phyloP scores from a whole-genome alignment of 2,329 filamentous ascomycete species.

The Cercospora nicotianae region DNA sequence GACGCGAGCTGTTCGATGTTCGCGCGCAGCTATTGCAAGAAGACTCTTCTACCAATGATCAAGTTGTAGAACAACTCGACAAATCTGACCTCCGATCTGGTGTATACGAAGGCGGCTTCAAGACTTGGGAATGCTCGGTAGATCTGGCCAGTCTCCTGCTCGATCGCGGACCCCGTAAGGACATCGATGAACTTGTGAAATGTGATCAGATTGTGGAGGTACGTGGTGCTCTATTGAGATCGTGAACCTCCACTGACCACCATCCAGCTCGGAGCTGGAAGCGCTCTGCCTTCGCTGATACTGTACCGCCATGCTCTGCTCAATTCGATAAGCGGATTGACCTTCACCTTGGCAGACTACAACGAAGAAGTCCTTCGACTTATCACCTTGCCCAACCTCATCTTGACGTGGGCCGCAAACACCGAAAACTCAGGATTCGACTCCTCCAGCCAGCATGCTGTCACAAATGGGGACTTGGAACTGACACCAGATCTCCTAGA shows the following conservation, averaged over 20 bases:
- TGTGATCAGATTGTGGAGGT: slow-evolving; percentile 54
- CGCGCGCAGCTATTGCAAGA: slow-evolving; percentile 78
- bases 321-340: slow-evolving; percentile 50
- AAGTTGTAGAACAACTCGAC: slow-evolving; percentile 61
- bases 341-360: slow-evolving; percentile 73
- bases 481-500: slow-evolving; percentile 58
- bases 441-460: not conserved
- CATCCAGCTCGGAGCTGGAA: slow-evolving; percentile 71
- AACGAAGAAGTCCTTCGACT: slow-evolving; percentile 75
- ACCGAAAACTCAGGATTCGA: slow-evolving; percentile 18
- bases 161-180: slow-evolving; percentile 50
- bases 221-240: not conserved
- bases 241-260: not conserved
- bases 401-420: slow-evolving; percentile 62
- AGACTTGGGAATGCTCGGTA: slow-evolving; percentile 84
- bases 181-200: slow-evolving; percentile 50
- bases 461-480: slow-evolving; percentile 60
- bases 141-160: slow-evolving; percentile 69
- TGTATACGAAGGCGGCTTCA: slow-evolving; percentile 84
- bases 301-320: slow-evolving; percentile 63
- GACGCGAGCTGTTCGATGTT: slow-evolving; percentile 79
- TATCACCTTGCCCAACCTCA: slow-evolving; percentile 75
- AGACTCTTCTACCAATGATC: slow-evolving; percentile 46
- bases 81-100: slow-evolving; percentile 75
- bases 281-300: slow-evolving; percentile 69